A percentile compares a stretch with the other conserved stretches of the same genome.
These are phyloP conservation scores for Pichia sp. DNA, from an alignment of 1,139 yeast genomes.

Conservation along the genomic window DNA sequence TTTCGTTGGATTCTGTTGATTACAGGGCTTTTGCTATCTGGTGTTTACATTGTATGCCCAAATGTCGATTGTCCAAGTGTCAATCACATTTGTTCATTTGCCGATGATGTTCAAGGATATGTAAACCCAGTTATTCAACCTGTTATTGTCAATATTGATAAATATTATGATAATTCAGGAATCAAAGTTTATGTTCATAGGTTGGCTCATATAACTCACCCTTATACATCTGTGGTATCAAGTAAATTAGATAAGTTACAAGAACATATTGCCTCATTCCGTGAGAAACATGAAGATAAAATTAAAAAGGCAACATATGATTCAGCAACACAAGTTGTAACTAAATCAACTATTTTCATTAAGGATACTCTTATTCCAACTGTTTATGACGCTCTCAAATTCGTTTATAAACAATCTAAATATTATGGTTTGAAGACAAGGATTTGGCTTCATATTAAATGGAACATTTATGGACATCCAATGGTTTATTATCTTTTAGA, in stretches of 20 bases:
- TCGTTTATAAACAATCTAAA: background rate
- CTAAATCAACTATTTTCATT: background rate
- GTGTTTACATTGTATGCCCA: background rate
- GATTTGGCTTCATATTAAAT: slow-evolving; percentile 11
- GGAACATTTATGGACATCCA: slow-evolving; percentile 16
- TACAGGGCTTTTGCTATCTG: background rate
- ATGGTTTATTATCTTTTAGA: background rate
- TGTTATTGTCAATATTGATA: background rate
- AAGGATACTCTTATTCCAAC: slow-evolving; percentile 7
- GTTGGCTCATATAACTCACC: background rate
- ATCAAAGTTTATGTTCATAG: slow-evolving; percentile 20
- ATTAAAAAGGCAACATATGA: slow-evolving; percentile 5
- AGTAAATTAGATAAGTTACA: background rate
- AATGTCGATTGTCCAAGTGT: background rate
- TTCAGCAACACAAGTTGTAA: slow-evolving; percentile 3
- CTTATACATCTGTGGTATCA: slow-evolving; percentile 1
- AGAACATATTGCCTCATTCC: slow-evolving; percentile 2
- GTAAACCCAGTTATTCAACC: background rate
- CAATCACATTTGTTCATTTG: background rate
- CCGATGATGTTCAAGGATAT: background rate
- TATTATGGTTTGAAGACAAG: slow-evolving; percentile 2
- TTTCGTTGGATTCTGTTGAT: background rate
- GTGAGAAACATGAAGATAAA: slow-evolving; percentile 8
- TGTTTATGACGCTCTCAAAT: slow-evolving; percentile 1
- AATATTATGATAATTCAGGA: background rate